phyloP scores from a whole-genome alignment of 1,284 basidiomycete species.

The Golubevia sp. region DNA sequence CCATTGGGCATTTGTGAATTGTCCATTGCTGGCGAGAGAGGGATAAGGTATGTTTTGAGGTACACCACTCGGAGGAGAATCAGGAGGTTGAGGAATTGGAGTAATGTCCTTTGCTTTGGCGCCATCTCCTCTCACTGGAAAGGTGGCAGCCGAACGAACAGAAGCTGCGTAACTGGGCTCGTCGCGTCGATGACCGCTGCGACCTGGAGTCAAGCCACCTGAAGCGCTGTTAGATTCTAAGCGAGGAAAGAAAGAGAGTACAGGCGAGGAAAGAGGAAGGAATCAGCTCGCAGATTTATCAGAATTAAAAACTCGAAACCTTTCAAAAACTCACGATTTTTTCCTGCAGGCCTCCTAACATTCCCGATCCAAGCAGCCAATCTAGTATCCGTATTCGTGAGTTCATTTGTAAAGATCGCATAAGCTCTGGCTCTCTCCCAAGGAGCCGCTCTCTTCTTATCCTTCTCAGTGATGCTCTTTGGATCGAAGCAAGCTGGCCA shows the following conservation, averaged over 20 bases:
- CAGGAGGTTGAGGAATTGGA: slow-evolving; percentile 12
- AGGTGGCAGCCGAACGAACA: slow-evolving; percentile 44
- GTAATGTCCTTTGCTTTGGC: slow-evolving; percentile 47
- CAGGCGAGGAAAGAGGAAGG: background rate
- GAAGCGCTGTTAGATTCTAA: background rate
- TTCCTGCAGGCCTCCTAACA: slow-evolving; percentile 9
- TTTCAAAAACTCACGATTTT: background rate
- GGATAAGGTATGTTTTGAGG: slow-evolving; percentile 38
- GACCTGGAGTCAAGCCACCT: background rate
- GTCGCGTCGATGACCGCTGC: slow-evolving; percentile 15
- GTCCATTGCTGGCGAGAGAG: slow-evolving; percentile 18
- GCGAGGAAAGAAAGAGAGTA: background rate
- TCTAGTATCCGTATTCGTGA: slow-evolving; percentile 27
- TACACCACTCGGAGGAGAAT: slow-evolving; percentile 18
- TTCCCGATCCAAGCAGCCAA: slow-evolving; percentile 36
- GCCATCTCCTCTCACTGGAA: slow-evolving; percentile 50
- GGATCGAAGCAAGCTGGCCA: slow-evolving; percentile 28
- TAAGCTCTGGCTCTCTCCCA: slow-evolving; percentile 43
- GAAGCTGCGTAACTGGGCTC: slow-evolving; percentile 41
- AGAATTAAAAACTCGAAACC: background rate
- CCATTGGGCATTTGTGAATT: slow-evolving; percentile 12
- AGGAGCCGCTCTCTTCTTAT: slow-evolving; percentile 28
- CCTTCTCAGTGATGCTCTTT: slow-evolving; percentile 21
- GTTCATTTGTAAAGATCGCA: slow-evolving; percentile 42
- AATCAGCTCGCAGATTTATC: background rate